phyloP scores from a whole-genome alignment of 495 filamentous ascomycete genomes.

The Podospora comata region DNA sequence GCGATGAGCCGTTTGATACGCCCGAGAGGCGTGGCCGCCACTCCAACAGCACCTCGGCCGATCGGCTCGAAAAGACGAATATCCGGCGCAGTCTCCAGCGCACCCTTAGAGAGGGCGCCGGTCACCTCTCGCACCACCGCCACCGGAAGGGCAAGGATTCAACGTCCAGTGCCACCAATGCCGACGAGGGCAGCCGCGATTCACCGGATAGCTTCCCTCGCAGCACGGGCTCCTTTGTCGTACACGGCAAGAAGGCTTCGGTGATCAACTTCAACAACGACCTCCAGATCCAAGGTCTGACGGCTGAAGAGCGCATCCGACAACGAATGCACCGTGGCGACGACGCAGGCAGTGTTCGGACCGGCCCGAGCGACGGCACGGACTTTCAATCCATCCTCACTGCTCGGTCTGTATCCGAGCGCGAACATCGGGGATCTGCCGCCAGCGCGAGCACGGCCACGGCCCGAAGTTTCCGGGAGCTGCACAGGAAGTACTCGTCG shows the following conservation, averaged over 20 bases:
- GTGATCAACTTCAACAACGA: constrained; percentile 92
- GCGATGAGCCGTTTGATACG: constrained; percentile 31
- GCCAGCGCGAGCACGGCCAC: constrained; percentile 57
- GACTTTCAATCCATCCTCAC: constrained; percentile 37
- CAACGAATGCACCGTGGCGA: constrained; percentile 44
- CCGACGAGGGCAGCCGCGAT: constrained; percentile 59
- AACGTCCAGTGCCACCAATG: constrained; percentile 54
- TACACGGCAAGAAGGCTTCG: constrained; percentile 97
- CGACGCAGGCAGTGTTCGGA: constrained; percentile 23
- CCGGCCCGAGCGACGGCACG: constrained; percentile 14
- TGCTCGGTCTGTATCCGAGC: constrained; percentile 29
- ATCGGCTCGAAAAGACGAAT: constrained; percentile 53
- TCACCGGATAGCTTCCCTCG: constrained; percentile 66
- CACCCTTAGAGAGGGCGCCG: constrained; percentile 74
- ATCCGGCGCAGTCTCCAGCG: constrained; percentile 88
- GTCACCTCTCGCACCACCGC: constrained; percentile 64
- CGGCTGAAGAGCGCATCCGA: constrained; percentile 65
- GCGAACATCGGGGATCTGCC: constrained; percentile 49
- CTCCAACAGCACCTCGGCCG: constrained; percentile 31
- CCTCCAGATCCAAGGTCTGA: constrained; percentile 81
- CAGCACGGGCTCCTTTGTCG: constrained; percentile 82
- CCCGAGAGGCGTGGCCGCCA: constrained; percentile 36
- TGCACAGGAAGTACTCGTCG: constrained; percentile 51
- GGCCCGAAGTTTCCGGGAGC: constrained; percentile 52
- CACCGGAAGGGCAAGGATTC: constrained; percentile 77